These are phyloP conservation scores for Antarctomyces pellizariae DNA, from an alignment of 495 filamentous ascomycete genomes.

Conservation along the genomic window DNA sequence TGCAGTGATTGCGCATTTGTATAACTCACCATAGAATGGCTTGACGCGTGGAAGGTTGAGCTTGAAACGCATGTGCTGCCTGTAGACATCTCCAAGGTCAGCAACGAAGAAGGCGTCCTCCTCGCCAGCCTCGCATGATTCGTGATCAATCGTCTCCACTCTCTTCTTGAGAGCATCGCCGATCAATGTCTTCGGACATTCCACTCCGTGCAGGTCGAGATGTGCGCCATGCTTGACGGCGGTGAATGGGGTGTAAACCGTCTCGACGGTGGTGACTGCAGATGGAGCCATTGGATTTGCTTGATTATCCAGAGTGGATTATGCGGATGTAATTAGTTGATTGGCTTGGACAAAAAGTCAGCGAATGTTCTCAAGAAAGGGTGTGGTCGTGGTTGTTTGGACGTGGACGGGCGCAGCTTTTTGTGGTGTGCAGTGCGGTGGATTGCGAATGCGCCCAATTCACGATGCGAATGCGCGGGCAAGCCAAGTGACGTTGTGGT, in stretches of 20 bases:
- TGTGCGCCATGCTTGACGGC: too few species aligned
- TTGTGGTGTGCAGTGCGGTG: too few species aligned
- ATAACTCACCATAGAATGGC: constrained; percentile 72
- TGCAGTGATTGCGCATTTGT: not conserved
- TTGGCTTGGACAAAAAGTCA: too few species aligned
- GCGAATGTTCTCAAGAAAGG: too few species aligned
- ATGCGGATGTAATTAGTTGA: too few species aligned
- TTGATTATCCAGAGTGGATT: too few species aligned
- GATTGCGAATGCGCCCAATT: too few species aligned
- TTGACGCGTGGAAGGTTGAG: constrained; percentile 76
- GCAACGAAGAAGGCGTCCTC: constrained; percentile 97
- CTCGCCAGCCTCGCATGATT: constrained; percentile 66
- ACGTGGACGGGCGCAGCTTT: too few species aligned
- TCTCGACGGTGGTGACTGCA: constrained; percentile 31
- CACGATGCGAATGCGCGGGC: too few species aligned
- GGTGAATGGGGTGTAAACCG: constrained; percentile 2
- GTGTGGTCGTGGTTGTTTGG: too few species aligned
- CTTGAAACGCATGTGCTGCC: constrained; percentile 97
- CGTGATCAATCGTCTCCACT: constrained; percentile 58
- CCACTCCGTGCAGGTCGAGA: constrained; percentile 13
- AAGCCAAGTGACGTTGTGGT: constrained; percentile 5
- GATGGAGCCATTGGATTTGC: constrained; percentile 72
- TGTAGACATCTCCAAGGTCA: constrained; percentile 94
- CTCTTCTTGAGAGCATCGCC: constrained; percentile 59
- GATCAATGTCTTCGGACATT: constrained; percentile 34